Conservation (phyloP, 2,329 filamentous ascomycete genomes). For the Truncatella angustata region DNA sequence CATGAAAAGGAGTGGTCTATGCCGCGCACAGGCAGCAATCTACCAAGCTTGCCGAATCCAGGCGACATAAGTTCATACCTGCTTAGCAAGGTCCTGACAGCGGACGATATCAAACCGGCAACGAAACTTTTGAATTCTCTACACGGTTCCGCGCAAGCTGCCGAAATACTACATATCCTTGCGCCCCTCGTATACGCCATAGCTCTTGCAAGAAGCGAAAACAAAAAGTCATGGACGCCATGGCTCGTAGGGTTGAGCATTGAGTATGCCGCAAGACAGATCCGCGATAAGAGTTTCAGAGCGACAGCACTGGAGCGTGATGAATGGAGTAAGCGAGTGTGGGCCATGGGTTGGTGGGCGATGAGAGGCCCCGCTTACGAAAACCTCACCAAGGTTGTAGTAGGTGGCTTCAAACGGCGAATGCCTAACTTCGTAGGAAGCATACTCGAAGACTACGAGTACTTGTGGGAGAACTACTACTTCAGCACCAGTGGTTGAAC, state of each 20-base stretch:
- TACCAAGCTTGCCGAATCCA: conserved; percentile 79
- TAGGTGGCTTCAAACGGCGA: conserved; percentile 70
- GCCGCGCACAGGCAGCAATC: conserved; percentile 86
- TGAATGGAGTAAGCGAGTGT: conserved; percentile 83
- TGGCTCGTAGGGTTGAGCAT: conserved; percentile 85
- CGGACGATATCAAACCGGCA: conserved; percentile 94
- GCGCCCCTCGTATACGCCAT: conserved; percentile 84
- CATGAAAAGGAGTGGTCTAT: conserved; percentile 74
- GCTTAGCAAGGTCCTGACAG: conserved; percentile 84
- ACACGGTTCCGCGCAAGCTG: conserved; percentile 69
- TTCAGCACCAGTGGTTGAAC: conserved; percentile 59
- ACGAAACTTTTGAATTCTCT: conserved; percentile 81
- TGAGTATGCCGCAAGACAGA: conserved; percentile 85
- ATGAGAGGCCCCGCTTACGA: conserved; percentile 98
- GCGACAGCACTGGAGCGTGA: conserved; percentile 88
- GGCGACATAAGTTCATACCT: conserved; percentile 85
- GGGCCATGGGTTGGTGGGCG: conserved; percentile 91
- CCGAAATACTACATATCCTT: conserved; percentile 89
- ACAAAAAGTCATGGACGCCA: conserved; percentile 83
- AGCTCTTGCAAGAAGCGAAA: conserved; percentile 70
- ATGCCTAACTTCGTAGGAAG: conserved; percentile 79
- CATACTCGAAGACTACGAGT: conserved; percentile 94
- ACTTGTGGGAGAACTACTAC: conserved; percentile 97
- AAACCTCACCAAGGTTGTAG: conserved; percentile 76
- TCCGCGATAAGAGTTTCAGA: conserved; percentile 70